These are phyloP conservation scores for Plectosphaerella plurivora DNA, from an alignment of 2,329 filamentous ascomycete genomes.

Conservation along the genomic window DNA sequence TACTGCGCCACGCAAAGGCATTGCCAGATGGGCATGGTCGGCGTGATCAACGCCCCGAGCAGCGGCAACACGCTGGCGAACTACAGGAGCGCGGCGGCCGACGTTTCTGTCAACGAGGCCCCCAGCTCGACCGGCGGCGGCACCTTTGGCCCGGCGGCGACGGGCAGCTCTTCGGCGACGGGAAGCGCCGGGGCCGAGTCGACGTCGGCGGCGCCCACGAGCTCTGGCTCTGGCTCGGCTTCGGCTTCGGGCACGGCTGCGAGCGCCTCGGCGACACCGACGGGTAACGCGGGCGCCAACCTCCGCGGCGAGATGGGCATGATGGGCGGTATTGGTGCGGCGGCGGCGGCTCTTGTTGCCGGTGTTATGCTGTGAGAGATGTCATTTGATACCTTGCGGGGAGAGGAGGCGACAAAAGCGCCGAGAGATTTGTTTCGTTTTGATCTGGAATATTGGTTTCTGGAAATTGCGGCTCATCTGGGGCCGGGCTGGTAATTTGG, in stretches of 20 bases:
- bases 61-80: slow-evolving; percentile 3
- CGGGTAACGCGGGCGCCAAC: background rate
- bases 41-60: slow-evolving; percentile 26
- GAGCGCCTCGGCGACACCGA: too few species aligned
- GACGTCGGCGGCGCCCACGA: background rate
- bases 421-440: too few species aligned
- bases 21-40: slow-evolving; percentile 58
- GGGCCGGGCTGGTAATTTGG: too few species aligned
- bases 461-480: too few species aligned
- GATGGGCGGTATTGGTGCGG: background rate
- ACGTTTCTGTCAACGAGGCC: slow-evolving; percentile 6
- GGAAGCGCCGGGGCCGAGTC: background rate
- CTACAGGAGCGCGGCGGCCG: slow-evolving; percentile 5
- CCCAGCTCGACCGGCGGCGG: slow-evolving; percentile 9
- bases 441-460: too few species aligned
- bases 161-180: background rate
- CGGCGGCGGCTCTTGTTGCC: background rate
- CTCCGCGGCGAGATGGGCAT: background rate
- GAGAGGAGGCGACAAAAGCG: too few species aligned
- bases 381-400: too few species aligned
- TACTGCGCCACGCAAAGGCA: slow-evolving; percentile 58
- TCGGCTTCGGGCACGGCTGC: too few species aligned
- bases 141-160: slow-evolving; percentile 5
- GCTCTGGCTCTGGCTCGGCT: too few species aligned
- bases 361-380: background rate